Conservation (phyloP, 169 alveolate genomes). For the Cryptosporidium meleagridis region DNA sequence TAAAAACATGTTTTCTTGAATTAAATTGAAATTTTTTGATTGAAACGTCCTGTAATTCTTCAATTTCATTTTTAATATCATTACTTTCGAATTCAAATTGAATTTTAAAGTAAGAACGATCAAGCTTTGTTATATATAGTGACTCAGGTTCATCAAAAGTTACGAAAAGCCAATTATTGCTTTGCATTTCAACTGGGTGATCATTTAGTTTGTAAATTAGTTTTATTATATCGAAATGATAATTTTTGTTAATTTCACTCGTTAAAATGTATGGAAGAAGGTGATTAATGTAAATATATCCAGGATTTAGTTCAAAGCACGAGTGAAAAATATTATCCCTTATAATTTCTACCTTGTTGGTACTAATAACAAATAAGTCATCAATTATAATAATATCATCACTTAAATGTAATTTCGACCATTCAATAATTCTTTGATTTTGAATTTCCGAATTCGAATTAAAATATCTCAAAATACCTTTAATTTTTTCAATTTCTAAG, state of each 20-base stretch:
- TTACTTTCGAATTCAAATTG: not conserved
- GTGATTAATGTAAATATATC: not conserved
- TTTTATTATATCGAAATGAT: not conserved
- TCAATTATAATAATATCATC: not conserved
- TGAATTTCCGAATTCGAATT: not conserved
- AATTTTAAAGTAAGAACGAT: not conserved
- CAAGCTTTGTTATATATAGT: not conserved
- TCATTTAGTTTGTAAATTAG: not conserved
- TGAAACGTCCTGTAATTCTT: not conserved
- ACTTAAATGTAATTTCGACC: not conserved
- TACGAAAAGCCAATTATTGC: not conserved
- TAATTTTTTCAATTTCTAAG: conserved; percentile 4
- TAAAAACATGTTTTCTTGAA: not conserved
- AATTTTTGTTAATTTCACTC: not conserved
- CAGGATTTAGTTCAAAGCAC: conserved; percentile 11
- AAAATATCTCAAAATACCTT: not conserved
- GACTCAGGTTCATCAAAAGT: conserved; percentile 1
- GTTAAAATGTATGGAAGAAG: conserved; percentile 17
- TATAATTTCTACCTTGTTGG: not conserved
- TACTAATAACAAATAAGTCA: not conserved
- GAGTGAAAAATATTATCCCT: not conserved
- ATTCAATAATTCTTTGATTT: not conserved
- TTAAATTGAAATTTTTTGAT: not conserved
- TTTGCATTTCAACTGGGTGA: not conserved
- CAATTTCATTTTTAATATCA: not conserved